Evolutionary conservation across 257 asterid species (phyloP), one percentile per base, ranked within the genome.

Genomic region (Nicotiana knightiana): DNA sequence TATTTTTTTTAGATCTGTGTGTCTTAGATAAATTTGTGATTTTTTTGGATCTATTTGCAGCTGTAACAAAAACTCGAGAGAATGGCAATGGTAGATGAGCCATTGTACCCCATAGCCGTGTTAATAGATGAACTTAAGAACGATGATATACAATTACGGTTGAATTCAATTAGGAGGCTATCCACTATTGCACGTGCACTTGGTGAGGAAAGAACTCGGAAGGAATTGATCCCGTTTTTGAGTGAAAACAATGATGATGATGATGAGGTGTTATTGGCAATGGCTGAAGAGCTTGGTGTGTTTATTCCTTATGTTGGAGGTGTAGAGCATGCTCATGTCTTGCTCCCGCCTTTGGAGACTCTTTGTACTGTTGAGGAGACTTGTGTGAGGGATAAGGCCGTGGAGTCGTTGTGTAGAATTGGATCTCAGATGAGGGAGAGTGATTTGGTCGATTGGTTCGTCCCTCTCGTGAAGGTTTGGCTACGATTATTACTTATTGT

Each of bases 251-350:
- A 95, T 85, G 99, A 95, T 16, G 98, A 95, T 4, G 99, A 95
- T 46, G 98, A 95, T 35, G 99, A 95, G 89, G 97, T 92, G 80
- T 88, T 92, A 75, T 97, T 95, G 76, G 97, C 97, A 18, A 95
- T 95, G 98, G 97, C 98, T 3, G 98, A 95, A 71, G 99, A 95
- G 83, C 86, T 95, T 90, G 98, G 97, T 63, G 96, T 92, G 1
- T 95, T 93, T 82, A 88, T 95, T 84, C 99, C 98, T n/a, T 93
- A 93, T 76, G 96, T 95, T 85, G 99, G 99, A 83, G 98, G 98
- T 0, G 93, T 92, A 73, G 99, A 95, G 83, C 90, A 95, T 88
- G 99, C 99, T 62, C 92, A 92, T 71, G 96, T 93, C 53, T 88
- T 95, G 89, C 94, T 93, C 61, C 97, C 93, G 21, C 99, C 99